phyloP scores from a whole-genome alignment of 2,329 filamentous ascomycete genomes.

The Sclerotinia borealis region DNA sequence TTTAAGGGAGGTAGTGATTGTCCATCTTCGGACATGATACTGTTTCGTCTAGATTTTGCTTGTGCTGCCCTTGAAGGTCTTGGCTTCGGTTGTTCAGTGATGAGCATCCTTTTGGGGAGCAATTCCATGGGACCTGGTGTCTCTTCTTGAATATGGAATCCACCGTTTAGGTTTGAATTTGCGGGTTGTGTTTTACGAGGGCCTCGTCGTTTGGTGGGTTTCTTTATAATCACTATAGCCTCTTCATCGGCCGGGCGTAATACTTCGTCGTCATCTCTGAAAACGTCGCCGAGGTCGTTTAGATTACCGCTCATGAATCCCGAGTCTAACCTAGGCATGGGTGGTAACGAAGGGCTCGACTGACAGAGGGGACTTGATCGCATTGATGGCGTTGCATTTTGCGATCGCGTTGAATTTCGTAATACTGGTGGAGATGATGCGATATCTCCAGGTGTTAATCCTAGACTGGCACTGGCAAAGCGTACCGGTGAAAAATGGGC shows the following conservation, averaged over 20 bases:
- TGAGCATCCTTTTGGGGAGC: slow-evolving; percentile 34
- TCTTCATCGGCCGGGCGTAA: slow-evolving; percentile 34
- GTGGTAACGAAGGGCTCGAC: slow-evolving; percentile 54
- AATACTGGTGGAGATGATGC: slow-evolving; percentile 86
- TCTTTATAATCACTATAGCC: slow-evolving; percentile 32
- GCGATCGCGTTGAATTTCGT: slow-evolving; percentile 52
- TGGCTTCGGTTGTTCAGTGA: slow-evolving; percentile 22
- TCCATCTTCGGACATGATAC: slow-evolving; percentile 29
- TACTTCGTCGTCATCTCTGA: slow-evolving; percentile 50
- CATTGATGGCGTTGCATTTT: slow-evolving; percentile 51
- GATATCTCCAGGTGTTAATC: slow-evolving; percentile 71
- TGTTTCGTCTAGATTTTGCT: slow-evolving; percentile 29
- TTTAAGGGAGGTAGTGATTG: slow-evolving; percentile 24
- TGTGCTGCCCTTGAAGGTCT: slow-evolving; percentile 30
- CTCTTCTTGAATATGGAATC: slow-evolving; percentile 33
- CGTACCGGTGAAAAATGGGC: slow-evolving; percentile 44
- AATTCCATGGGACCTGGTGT: slow-evolving; percentile 38
- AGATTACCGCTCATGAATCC: slow-evolving; percentile 79
- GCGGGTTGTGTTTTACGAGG: slow-evolving; percentile 13
- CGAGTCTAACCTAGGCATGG: slow-evolving; percentile 58
- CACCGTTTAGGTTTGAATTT: slow-evolving; percentile 17
- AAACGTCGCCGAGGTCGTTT: slow-evolving; percentile 36
- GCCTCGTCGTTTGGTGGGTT: slow-evolving; percentile 27
- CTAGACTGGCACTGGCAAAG: slow-evolving; percentile 42
- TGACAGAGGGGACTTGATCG: slow-evolving; percentile 76